These are phyloP conservation scores for Chloranthus sessilifolius DNA, from an alignment of 164 flowering plant genomes.

Conservation along the genomic window DNA sequence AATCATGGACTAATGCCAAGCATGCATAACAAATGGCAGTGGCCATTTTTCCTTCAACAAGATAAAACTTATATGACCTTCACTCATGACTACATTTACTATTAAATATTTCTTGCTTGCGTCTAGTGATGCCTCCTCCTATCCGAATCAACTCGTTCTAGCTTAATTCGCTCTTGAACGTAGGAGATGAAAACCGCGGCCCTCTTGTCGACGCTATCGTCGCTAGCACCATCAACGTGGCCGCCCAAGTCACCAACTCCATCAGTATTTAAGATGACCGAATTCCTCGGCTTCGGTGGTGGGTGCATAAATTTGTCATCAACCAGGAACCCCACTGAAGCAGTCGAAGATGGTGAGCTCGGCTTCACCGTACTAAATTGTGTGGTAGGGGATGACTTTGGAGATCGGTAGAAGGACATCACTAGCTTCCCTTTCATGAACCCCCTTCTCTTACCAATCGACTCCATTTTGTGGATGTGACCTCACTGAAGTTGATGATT, in stretches of 20 bases:
- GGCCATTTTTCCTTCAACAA: too few relatives aligned
- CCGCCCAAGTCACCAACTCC: not conserved
- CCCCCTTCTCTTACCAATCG: constrained; percentile 2
- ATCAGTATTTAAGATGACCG: not conserved
- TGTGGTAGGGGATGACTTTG: not conserved
- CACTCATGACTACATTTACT: too few relatives aligned
- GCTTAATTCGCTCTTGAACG: constrained; percentile 8
- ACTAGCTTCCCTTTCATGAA: constrained; percentile 7
- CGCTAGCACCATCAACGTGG: not conserved
- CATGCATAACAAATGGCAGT: too few relatives aligned
- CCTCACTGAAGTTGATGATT: not conserved
- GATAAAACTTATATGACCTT: too few relatives aligned
- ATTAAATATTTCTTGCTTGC: not conserved
- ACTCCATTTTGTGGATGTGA: not conserved
- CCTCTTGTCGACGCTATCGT: not conserved
- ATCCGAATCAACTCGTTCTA: constrained; percentile 1
- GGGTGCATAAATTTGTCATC: not conserved
- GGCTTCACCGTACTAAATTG: not conserved
- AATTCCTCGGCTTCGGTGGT: not conserved
- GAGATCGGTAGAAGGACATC: constrained; percentile 1
- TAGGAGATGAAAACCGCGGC: not conserved
- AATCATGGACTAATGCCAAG: too few relatives aligned
- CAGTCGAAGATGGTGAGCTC: not conserved
- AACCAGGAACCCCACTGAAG: not conserved
- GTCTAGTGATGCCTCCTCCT: not conserved